Evolutionary conservation across 192 early-diverging fungal species (phyloP).

Genomic region (Backusella liffmaniae): DNA sequence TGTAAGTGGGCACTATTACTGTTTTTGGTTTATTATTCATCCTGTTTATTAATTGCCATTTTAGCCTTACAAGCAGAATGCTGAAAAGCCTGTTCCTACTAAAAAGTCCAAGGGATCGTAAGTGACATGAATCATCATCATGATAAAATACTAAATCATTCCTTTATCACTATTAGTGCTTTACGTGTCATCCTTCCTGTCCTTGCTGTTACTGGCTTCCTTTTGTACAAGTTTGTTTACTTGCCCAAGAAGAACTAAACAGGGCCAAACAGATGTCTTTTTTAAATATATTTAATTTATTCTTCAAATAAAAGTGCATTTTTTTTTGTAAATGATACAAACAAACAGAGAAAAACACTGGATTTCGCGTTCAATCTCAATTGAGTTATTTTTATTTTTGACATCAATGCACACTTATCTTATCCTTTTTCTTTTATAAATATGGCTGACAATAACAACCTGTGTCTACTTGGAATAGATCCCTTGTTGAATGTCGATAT

Average conservation of each 20-base stretch:
- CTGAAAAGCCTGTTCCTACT: neutral
- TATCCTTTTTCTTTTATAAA: neutral
- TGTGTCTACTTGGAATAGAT: neutral
- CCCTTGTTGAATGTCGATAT: neutral
- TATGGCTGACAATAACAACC: neutral
- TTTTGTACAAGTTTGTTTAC: conserved; percentile 38
- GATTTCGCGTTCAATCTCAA: no score
- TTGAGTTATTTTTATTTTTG: neutral
- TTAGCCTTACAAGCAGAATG: neutral
- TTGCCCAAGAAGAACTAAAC: conserved; percentile 1
- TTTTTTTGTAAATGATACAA: no score
- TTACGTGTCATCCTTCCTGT: conserved; percentile 28
- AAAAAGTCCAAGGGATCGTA: conserved; percentile 12
- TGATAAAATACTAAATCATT: neutral
- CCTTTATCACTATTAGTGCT: conserved; percentile 4
- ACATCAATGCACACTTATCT: neutral
- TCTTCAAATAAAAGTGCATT: neutral
- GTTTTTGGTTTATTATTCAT: no score
- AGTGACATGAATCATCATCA: neutral
- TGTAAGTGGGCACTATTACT: conserved; percentile 16
- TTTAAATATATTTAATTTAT: neutral
- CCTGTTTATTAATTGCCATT: neutral
- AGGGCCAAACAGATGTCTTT: neutral
- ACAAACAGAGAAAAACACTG: no score
- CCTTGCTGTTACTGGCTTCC: conserved; percentile 24